These are phyloP conservation scores for Hymenoscyphus fructigenus DNA, from an alignment of 2,329 filamentous ascomycete genomes.

Conservation along the genomic window DNA sequence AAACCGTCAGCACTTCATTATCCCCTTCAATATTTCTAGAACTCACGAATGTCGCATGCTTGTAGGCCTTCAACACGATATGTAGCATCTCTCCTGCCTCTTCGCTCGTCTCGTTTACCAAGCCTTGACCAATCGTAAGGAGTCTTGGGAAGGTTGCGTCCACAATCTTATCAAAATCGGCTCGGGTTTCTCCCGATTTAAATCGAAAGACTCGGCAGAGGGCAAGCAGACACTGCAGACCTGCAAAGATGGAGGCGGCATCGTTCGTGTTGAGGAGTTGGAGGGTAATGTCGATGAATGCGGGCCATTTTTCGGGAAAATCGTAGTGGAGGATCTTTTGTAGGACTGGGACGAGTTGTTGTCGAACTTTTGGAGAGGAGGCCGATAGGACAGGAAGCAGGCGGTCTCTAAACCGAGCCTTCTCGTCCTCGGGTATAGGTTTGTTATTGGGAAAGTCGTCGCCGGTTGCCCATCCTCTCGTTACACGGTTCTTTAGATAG, in stretches of 20 bases:
- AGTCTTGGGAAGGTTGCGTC: conserved; percentile 87
- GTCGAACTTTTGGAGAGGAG: conserved; percentile 77
- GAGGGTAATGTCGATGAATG: conserved; percentile 89
- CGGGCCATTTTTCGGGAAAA: conserved; percentile 91
- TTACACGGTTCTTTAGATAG: conserved; percentile 97
- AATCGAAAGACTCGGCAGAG: conserved; percentile 96
- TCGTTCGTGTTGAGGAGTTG: conserved; percentile 86
- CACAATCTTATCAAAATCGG: conserved; percentile 92
- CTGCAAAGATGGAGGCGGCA: conserved; percentile 83
- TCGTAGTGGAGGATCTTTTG: conserved; percentile 96
- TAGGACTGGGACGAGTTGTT: conserved; percentile 89
- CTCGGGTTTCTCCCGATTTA: conserved; percentile 76
- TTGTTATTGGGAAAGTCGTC: conserved; percentile 69
- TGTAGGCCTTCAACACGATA: conserved; percentile 93
- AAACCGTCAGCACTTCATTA: conserved; percentile 36
- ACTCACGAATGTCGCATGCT: conserved; percentile 93
- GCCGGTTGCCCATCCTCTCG: conserved; percentile 80
- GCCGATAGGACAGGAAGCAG: conserved; percentile 85
- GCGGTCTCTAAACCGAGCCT: conserved; percentile 80
- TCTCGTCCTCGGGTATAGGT: conserved; percentile 84
- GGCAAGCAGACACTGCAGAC: conserved; percentile 88
- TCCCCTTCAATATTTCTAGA: conserved; percentile 14
- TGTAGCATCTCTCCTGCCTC: conserved; percentile 97
- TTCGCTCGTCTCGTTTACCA: conserved; percentile 86
- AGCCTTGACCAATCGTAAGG: conserved; percentile 79